phyloP scores from a whole-genome alignment of 2,329 filamentous ascomycete genomes.

The Alternaria postmessia region DNA sequence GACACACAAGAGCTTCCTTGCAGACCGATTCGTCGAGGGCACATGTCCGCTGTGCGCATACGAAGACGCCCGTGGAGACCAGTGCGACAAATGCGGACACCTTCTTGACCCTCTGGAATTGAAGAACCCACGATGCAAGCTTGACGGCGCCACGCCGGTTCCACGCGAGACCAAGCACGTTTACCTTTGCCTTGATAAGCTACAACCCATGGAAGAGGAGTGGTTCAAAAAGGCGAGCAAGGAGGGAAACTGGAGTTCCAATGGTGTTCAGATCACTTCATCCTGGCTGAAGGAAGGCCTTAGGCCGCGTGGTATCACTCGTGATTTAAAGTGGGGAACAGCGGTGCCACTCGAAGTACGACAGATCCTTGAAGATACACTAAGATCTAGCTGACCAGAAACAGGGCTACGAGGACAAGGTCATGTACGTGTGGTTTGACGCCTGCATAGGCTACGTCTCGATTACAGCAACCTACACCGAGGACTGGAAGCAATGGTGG shows the following conservation, averaged over 20 bases:
- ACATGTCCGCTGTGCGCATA: slow-evolving; percentile 74
- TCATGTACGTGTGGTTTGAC: slow-evolving; percentile 94
- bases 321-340: slow-evolving; percentile 90
- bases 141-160: slow-evolving; percentile 83
- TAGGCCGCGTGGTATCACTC: slow-evolving; percentile 85
- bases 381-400: slow-evolving; percentile 14
- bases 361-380: not conserved
- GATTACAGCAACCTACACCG: slow-evolving; percentile 89
- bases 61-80: slow-evolving; percentile 61
- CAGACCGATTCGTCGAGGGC: slow-evolving; percentile 77
- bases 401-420: slow-evolving; percentile 73
- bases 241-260: slow-evolving; percentile 78
- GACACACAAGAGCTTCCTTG: slow-evolving; percentile 59
- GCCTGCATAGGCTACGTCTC: slow-evolving; percentile 95
- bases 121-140: slow-evolving; percentile 79
- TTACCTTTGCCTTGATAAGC: slow-evolving; percentile 84
- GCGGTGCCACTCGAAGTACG: slow-evolving; percentile 61
- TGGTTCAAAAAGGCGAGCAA: slow-evolving; percentile 79
- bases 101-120: slow-evolving; percentile 59
- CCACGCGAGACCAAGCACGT: slow-evolving; percentile 87
- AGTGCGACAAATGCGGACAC: slow-evolving; percentile 61
- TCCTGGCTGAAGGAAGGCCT: slow-evolving; percentile 85
- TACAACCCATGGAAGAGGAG: slow-evolving; percentile 77
- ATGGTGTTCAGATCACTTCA: slow-evolving; percentile 78
- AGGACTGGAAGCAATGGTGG: slow-evolving; percentile 95